Base-by-base conservation (phyloP, 2,329 filamentous ascomycete species). In the Penicillium sp. region DNA sequence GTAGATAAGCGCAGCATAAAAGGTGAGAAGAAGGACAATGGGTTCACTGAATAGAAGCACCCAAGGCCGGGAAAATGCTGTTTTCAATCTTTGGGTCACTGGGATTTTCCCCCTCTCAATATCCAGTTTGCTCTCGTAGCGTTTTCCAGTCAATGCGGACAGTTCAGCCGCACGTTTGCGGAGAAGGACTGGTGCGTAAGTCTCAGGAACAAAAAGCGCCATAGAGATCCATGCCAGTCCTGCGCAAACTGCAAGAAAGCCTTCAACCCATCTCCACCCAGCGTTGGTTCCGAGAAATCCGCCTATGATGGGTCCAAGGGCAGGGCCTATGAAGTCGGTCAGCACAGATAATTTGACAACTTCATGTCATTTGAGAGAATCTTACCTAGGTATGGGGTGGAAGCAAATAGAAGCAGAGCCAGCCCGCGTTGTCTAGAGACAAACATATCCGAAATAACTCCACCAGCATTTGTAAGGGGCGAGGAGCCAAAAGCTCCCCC, bases 1-100 rank as follows among this genome's bases (percentile, higher is more conserved):
- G 41, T 65, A 62, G 33, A 62, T 45, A 28, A 63, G 48, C 13
- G 58, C 52, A 16, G 56, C 53, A 47, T 63, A 64, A 6, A 59
- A 13, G 2, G 60, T 57, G 8, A 60, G 36, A 2, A 64, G 31
- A 7, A 63, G 36, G 9, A 60, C 53, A 31, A 64, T 65, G 2
- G 61, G 60, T 4, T 63, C 61, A 9, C 46, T 29, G 42, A 64
- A 56, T 2, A 65, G 51, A 10, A 65, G 42, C 7, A 58, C 46
- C 53, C 54, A 65, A 1, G 63, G 61, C 1, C 59, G 47, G 10
- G 49, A 41, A 8, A 61, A 42, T 1, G 52, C 54, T 6, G 51
- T 34, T 16, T 42, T 51, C 15, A 60, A 57, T 69, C 21, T 33
- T 7, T n/a, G 16, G 15, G 3, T 18, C 34, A 18, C 6, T 13